phyloP scores from a whole-genome alignment of 805 yeast species.

The Scheffersomyces ergatensis region DNA sequence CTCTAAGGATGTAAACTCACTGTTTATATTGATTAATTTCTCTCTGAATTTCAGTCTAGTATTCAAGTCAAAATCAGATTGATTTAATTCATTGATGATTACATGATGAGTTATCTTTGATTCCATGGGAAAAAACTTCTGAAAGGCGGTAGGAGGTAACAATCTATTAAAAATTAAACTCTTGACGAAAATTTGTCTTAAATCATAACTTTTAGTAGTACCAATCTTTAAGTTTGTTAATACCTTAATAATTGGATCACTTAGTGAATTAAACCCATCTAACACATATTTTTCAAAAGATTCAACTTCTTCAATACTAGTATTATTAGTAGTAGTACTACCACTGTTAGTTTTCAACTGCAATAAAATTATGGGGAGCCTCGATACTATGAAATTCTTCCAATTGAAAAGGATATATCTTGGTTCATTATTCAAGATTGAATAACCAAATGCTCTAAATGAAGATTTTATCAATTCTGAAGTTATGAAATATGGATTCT shows the following conservation, averaged over 20 bases:
- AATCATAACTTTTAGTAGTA: constrained; percentile 12
- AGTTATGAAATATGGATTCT: constrained; percentile 10
- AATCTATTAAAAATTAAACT: constrained; percentile 28
- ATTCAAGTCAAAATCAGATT: constrained; percentile 18
- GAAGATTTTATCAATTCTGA: constrained; percentile 17
- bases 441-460: constrained; percentile 18
- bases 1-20: constrained; percentile 39
- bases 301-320: constrained; percentile 6
- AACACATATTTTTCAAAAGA: constrained; percentile 14
- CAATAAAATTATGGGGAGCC: constrained; percentile 23
- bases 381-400: constrained; percentile 30
- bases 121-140: constrained; percentile 25
- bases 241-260: constrained; percentile 8
- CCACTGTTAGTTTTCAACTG: constrained; percentile 10
- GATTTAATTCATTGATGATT: constrained; percentile 25
- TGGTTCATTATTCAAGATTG: constrained; percentile 14
- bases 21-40: constrained; percentile 29
- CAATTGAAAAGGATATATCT: constrained; percentile 29
- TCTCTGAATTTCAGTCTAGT: constrained; percentile 23
- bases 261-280: constrained; percentile 13
- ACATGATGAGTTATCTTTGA: constrained; percentile 19
- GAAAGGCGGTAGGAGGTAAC: constrained; percentile 22
- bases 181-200: constrained; percentile 26
- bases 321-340: background rate
- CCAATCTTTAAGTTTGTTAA: constrained; percentile 8